Percentiles rank a stretch among this genome's conserved stretches.
Evolutionary conservation across 371 early-diverging fungal species (phyloP).

Genomic region (Syncephalis fuscata): DNA sequence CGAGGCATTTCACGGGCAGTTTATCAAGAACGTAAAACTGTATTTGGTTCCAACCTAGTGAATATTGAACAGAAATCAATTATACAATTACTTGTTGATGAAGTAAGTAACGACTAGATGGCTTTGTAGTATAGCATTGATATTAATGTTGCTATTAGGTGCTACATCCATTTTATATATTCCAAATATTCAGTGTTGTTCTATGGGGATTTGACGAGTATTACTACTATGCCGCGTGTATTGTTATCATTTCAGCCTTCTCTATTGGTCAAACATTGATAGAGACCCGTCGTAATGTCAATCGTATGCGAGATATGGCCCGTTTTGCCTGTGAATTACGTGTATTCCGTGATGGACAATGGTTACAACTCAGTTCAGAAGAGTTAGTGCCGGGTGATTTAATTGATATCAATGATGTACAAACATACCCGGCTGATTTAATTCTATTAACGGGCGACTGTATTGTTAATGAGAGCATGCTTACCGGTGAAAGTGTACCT

Average conservation of each 20-base stretch:
- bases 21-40: constrained; percentile 33
- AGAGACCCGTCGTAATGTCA: constrained; percentile 63
- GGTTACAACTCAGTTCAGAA: constrained; percentile 48
- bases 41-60: constrained; percentile 79
- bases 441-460: constrained; percentile 91
- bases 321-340: constrained; percentile 63
- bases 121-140: background rate
- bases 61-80: constrained; percentile 66
- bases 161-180: constrained; percentile 88
- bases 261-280: constrained; percentile 64
- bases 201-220: constrained; percentile 90
- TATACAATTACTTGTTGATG: constrained; percentile 60
- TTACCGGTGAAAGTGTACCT: constrained; percentile 83
- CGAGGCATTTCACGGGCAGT: constrained; percentile 32
- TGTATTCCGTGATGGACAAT: constrained; percentile 47
- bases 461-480: constrained; percentile 97
- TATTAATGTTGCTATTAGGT: constrained; percentile 11
- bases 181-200: constrained; percentile 78
- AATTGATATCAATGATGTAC: constrained; percentile 58
- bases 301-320: constrained; percentile 72
- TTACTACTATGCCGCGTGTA: constrained; percentile 88
- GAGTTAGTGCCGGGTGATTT: constrained; percentile 93
- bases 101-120: constrained; percentile 18
- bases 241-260: constrained; percentile 62
- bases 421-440: constrained; percentile 86